phyloP scores from a whole-genome alignment of 2,329 filamentous ascomycete species.

The Westerdykella aurantiaca region DNA sequence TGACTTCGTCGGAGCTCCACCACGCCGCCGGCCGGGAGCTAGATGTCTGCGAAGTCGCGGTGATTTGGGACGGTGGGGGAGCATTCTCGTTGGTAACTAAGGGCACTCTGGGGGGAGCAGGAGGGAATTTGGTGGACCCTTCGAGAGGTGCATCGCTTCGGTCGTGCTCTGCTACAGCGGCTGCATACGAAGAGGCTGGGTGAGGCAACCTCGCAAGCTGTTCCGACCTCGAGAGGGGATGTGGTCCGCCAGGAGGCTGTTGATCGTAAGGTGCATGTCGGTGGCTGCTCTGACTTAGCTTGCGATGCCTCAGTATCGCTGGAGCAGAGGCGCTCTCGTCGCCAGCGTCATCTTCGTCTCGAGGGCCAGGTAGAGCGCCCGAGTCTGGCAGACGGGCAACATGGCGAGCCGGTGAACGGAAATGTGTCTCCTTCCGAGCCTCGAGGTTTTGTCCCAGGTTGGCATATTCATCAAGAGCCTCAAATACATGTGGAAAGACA shows the following conservation, averaged over 20 bases:
- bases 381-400: constrained; percentile 22
- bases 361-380: constrained; percentile 12
- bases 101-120: constrained; percentile 14
- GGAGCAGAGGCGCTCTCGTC: constrained; percentile 25
- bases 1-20: constrained; percentile 36
- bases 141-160: constrained; percentile 12
- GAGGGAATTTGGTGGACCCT: constrained; percentile 18
- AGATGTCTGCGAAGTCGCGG: constrained; percentile 18
- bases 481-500: constrained; percentile 88
- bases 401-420: constrained; percentile 26
- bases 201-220: constrained; percentile 17
- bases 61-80: constrained; percentile 21
- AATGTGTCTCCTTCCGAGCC: constrained; percentile 16
- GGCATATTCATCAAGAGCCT: constrained; percentile 68
- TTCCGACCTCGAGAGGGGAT: constrained; percentile 11
- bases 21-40: constrained; percentile 35
- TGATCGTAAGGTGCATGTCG: constrained; percentile 1
- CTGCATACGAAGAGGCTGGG: constrained; percentile 10
- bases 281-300: not conserved
- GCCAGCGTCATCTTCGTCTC: constrained; percentile 21
- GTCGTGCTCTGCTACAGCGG: constrained; percentile 11
- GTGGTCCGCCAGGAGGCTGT: constrained; percentile 4
- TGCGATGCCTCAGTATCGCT: constrained; percentile 9
- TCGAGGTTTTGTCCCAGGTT: constrained; percentile 4
- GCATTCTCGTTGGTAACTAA: constrained; percentile 12